phyloP scores from a whole-genome alignment of 768 basidiomycete genomes.

The Lactarius quietus region DNA sequence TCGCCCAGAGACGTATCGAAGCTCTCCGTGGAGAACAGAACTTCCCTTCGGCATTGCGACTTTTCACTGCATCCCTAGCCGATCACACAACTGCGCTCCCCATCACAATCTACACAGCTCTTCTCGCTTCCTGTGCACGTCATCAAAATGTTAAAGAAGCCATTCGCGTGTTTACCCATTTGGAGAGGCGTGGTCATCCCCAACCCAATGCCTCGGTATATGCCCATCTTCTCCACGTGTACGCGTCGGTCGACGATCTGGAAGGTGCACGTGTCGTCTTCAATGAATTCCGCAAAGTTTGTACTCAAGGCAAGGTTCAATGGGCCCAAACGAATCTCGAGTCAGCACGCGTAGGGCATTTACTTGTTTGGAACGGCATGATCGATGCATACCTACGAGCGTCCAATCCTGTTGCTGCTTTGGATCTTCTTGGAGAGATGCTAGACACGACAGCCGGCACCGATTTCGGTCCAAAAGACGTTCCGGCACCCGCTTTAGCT shows the following conservation, averaged over 20 bases:
- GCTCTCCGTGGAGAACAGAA: conserved; percentile 61
- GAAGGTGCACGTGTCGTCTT: conserved; percentile 58
- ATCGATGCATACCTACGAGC: conserved; percentile 67
- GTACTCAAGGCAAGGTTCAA: conserved; percentile 37
- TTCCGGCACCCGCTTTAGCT: conserved; percentile 55
- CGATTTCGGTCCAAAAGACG: conserved; percentile 37
- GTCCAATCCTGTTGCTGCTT: conserved; percentile 57
- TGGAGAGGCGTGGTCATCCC: conserved; percentile 45
- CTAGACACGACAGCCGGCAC: conserved; percentile 43
- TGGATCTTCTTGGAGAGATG: conserved; percentile 69
- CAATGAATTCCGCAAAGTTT: conserved; percentile 48
- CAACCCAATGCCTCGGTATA: conserved; percentile 41
- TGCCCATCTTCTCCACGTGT: conserved; percentile 54
- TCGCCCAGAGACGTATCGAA: conserved; percentile 40
- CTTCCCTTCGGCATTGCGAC: conserved; percentile 61
- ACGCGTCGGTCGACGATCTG: conserved; percentile 49
- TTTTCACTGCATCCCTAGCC: conserved; percentile 61
- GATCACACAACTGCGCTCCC: conserved; percentile 37
- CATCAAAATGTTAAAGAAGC: conserved; percentile 58
- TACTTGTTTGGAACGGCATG: conserved; percentile 71
- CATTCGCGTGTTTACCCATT: conserved; percentile 58
- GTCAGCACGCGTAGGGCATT: conserved; percentile 33
- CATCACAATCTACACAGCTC: conserved; percentile 42
- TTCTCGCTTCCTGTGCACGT: conserved; percentile 60
- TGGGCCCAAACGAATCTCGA: conserved; percentile 30